Percentiles rank a stretch among this genome's conserved stretches.
phyloP scores from a whole-genome alignment of 176 grass and related monocot species.

The Metroxylon sagu region DNA sequence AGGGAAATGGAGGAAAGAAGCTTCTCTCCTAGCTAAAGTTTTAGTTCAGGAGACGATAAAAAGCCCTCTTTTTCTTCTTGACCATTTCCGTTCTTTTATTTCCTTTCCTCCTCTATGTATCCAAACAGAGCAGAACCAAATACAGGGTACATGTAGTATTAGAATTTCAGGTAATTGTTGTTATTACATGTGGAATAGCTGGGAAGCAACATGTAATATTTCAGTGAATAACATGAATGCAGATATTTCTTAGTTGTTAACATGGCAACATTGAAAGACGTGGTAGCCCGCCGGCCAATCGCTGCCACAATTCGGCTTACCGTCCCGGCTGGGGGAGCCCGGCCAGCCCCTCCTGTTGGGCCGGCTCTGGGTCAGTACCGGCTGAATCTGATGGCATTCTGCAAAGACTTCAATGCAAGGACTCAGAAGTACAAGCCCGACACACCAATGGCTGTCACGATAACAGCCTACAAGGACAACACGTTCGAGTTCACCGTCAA shows the following conservation, averaged over 20 bases:
- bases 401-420: slow-evolving; percentile 95
- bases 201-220: too few relatives aligned
- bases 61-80: too few relatives aligned
- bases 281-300: slow-evolving; percentile 44
- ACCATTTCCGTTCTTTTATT: too few relatives aligned
- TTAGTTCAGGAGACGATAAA: too few relatives aligned
- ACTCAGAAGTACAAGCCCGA: slow-evolving; percentile 94
- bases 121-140: too few relatives aligned
- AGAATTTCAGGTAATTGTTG: too few relatives aligned
- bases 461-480: slow-evolving; percentile 87
- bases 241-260: slow-evolving; percentile 15
- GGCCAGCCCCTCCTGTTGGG: slow-evolving; percentile 72
- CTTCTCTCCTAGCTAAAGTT: too few relatives aligned
- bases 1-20: too few relatives aligned
- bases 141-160: too few relatives aligned
- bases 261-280: slow-evolving; percentile 72
- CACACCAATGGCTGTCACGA: slow-evolving; percentile 70
- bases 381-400: slow-evolving; percentile 91
- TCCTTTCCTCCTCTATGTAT: too few relatives aligned
- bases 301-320: slow-evolving; percentile 71
- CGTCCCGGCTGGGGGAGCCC: slow-evolving; percentile 61
- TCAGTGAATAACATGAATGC: background rate
- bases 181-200: too few relatives aligned
- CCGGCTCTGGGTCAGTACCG: slow-evolving; percentile 70
- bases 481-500: slow-evolving; percentile 82